Evolutionary conservation across 2,329 filamentous ascomycete genomes (phyloP), one percentile per base, ranked within the genome.

Genomic region (Aphanocladium album): DNA sequence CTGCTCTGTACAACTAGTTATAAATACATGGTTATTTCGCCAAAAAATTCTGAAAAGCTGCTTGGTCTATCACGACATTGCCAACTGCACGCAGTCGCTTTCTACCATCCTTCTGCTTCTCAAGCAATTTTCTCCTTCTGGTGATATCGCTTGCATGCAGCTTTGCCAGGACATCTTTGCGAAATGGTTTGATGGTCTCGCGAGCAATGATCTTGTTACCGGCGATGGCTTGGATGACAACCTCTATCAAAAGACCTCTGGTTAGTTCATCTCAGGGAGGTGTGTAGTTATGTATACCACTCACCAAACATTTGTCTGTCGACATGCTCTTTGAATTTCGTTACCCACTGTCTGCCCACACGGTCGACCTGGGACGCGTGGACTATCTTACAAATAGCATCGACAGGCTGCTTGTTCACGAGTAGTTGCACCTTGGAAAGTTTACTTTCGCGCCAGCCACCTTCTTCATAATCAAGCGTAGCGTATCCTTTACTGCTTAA

Each of bases 311-410:
- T 95, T 74, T 99, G 95, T 19, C 95, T 82, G 69, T 96, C 90
- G 21, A 99, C 93, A 69, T 98, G 93, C 73, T 97, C 88, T 71
- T 96, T 98, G 80, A 99, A 98, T 74, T 96, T 96, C 45, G 85
- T 87, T 6, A 97, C 93, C 95, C 95, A 99, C 60, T 87, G 81
- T 52, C 91, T 83, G 5, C 92, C 95, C 5, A 97, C 79, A 19
- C 90, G 83, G 33, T 93, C 89, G 0, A 88, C 86, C 73, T 97
- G 92, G 14, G 88, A 91, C 41, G 80, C 77, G 69, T 99, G 95
- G 43, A 98, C 85, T 3, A 99, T 87, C 37, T 93, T 87, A n/a
- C 91, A 88, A 19, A 99, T 92, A 12, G 95, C 95, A 75, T 99
- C 95, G 2, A 99, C 95, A 0, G 95, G 90, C 27, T 85, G 81